These are phyloP conservation scores for Cladosporium halotolerans DNA, from an alignment of 2,329 filamentous ascomycete genomes.

Conservation along the genomic window DNA sequence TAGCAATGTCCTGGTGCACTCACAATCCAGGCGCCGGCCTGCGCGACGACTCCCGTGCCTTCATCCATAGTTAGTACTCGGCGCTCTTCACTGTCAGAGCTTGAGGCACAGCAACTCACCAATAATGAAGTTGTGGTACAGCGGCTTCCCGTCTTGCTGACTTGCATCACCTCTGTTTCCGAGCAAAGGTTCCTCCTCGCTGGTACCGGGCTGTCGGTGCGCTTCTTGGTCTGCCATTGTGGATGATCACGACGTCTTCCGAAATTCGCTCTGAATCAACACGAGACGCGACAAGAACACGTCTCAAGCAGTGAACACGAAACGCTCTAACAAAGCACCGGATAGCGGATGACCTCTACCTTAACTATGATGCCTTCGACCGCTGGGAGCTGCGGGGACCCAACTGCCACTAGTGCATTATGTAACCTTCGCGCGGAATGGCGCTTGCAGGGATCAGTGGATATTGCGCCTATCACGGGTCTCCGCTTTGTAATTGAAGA, in stretches of 20 bases:
- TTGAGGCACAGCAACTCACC: slow-evolving; percentile 47
- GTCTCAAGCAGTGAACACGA: neutral
- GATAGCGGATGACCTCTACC: neutral
- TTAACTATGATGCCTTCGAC: neutral
- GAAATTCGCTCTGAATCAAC: neutral
- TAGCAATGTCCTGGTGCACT: slow-evolving; percentile 20
- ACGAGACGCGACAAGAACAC: neutral
- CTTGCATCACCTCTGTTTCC: slow-evolving; percentile 66
- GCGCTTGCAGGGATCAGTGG: neutral
- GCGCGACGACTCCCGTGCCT: slow-evolving; percentile 78
- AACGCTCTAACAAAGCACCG: neutral
- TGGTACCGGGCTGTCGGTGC: slow-evolving; percentile 33
- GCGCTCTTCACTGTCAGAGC: neutral
- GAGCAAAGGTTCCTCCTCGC: slow-evolving; percentile 64
- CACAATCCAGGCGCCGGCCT: slow-evolving; percentile 68
- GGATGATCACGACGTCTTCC: neutral
- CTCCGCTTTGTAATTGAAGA: neutral
- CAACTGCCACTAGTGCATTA: slow-evolving; percentile 8
- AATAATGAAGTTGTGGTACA: slow-evolving; percentile 66
- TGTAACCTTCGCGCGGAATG: slow-evolving; percentile 5
- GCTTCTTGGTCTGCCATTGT: slow-evolving; percentile 48
- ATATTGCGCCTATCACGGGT: slow-evolving; percentile 6
- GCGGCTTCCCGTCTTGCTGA: slow-evolving; percentile 57
- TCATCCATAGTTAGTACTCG: slow-evolving; percentile 16
- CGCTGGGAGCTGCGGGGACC: slow-evolving; percentile 2